Base-by-base conservation (phyloP, 2,329 filamentous ascomycete genomes). In the Stagonosporopsis tanaceti region DNA sequence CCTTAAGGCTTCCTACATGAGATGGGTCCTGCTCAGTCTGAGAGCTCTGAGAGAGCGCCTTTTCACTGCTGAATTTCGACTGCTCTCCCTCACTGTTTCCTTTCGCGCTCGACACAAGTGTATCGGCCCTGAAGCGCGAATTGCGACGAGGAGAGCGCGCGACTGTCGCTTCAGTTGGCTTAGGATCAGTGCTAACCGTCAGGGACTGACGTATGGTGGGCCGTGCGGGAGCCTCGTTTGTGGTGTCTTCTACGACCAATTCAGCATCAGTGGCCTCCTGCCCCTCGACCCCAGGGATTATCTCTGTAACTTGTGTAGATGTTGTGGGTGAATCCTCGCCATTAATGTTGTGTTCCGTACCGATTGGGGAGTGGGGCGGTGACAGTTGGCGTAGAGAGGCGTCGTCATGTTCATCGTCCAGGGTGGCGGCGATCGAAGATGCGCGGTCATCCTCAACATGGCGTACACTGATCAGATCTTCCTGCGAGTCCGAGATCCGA, bases 361-460 rank as follows among this genome's bases (percentile, higher is more conserved):
- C 50, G n/a, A 68, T 52, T n/a, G 68, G 67, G 17, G 72, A 72
- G 14, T 64, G 61, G 15, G 65, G 56, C 15, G 66, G 67, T 6
- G 74, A 73, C 1, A 76, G 55, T 7, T 69, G 58, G 17, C 69
- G 68, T 25, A 76, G 34, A 2, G 76, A 76, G 6, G 72, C 59
- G 11, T 75, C 68, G n/a, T 82, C 82, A 25, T 62, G 34, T 27
- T 87, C 82, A 54, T 89, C 88, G 15, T 89, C 88, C 66, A 89
- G 83, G 0, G 80, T 82, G 24, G 80, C 81, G 14, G 77, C 80
- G 44, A 82, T 61, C n/a, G 80, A 82, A 11, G 80, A 82, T n/a
- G 74, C 76, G 34, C 73, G 68, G 57, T 81, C 77, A 59, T 78
- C 72, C 15, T 79, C 72, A 32, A 74, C 59, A 42, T 75, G 59